A percentile compares a stretch with the other conserved stretches of the same genome.
Conservation (phyloP, 305 asterid genomes). For the Solanum hybrid region DNA sequence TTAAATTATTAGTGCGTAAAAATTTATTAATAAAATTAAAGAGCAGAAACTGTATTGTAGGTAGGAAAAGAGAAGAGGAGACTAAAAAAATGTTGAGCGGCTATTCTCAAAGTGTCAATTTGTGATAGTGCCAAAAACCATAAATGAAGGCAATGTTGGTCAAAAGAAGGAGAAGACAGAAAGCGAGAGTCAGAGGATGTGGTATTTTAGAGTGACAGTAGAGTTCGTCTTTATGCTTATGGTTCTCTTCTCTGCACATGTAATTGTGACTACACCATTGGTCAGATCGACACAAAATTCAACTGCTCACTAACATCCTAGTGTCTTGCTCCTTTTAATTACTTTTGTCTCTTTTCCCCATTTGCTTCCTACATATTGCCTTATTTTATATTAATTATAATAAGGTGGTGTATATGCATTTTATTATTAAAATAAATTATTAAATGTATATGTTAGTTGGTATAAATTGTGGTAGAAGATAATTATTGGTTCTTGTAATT, state of each 20-base stretch:
- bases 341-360: background rate
- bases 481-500: background rate
- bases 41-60: background rate
- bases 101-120: background rate
- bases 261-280: background rate
- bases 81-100: background rate
- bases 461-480: background rate
- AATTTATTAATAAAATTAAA: background rate
- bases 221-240: slow-evolving; percentile 16
- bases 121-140: background rate
- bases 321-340: background rate
- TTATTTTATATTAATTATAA: too few species aligned
- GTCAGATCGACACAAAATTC: background rate
- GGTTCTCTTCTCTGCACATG: slow-evolving; percentile 11
- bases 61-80: background rate
- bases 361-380: background rate
- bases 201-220: background rate
- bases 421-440: too few species aligned
- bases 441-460: background rate
- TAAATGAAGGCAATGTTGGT: background rate
- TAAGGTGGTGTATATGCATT: background rate
- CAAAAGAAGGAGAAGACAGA: slow-evolving; percentile 8
- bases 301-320: background rate
- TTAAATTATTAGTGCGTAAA: background rate
- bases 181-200: slow-evolving; percentile 17